Conservation (phyloP, 345 rosid species). For the Sapria himalayana region DNA sequence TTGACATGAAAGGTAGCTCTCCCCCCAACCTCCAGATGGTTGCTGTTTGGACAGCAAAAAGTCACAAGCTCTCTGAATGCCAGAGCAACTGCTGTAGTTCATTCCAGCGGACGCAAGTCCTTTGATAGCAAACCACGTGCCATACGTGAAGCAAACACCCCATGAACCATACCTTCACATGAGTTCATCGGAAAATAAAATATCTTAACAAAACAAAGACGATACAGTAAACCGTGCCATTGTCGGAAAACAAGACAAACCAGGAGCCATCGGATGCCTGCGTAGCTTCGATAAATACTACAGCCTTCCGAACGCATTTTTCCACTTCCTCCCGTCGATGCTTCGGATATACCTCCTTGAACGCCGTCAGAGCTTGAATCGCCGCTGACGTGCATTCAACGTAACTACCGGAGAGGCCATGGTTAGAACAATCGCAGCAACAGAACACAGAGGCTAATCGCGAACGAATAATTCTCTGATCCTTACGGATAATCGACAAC, state of each 20-base stretch:
- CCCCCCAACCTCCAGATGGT: constrained; percentile 92
- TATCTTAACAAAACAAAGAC: background rate
- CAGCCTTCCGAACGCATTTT: constrained; percentile 48
- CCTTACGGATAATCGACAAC: constrained; percentile 93
- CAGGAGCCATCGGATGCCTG: constrained; percentile 87
- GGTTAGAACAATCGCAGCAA: no score
- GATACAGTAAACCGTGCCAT: constrained; percentile 1
- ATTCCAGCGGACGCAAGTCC: constrained; percentile 70
- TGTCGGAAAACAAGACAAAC: constrained; percentile 18
- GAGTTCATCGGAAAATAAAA: no score
- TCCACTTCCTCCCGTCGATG: constrained; percentile 62
- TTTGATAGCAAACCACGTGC: constrained; percentile 61
- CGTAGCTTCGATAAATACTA: constrained; percentile 37
- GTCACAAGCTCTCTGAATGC: constrained; percentile 58
- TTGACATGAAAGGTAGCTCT: constrained; percentile 91
- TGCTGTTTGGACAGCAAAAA: constrained; percentile 73
- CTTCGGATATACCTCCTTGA: constrained; percentile 45
- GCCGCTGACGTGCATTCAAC: constrained; percentile 95
- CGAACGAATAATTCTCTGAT: no score
- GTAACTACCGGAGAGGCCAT: constrained; percentile 35
- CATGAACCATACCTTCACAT: constrained; percentile 98
- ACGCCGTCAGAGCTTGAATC: constrained; percentile 63
- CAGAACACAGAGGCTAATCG: no score
- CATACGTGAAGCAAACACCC: constrained; percentile 84
- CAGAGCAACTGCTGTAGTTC: constrained; percentile 28